Evolutionary conservation across 345 rosid genomes (phyloP).

Genomic region (Salix brachista): DNA sequence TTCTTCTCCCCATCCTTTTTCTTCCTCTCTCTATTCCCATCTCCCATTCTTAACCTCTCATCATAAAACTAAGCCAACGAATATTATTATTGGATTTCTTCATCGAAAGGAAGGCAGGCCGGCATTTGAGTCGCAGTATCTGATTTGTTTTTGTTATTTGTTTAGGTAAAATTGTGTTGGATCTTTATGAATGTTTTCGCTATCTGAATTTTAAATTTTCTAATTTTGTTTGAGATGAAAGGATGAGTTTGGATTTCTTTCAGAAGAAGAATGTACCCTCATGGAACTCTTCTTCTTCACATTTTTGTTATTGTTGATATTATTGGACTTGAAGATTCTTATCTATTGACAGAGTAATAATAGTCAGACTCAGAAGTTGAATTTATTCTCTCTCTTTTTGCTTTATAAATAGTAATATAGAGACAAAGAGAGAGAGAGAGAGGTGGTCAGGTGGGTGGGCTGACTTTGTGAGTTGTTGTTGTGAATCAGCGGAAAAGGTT

Average conservation of each 20-base stretch:
- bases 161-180: neutral
- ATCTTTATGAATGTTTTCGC: neutral
- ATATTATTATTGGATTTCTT: neutral
- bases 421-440: neutral
- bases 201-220: neutral
- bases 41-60: neutral
- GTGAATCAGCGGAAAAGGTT: neutral
- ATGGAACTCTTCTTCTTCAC: neutral
- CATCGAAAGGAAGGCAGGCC: neutral
- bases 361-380: neutral
- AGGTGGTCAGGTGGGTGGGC: neutral
- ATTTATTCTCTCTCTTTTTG: neutral
- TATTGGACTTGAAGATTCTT: neutral
- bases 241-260: neutral
- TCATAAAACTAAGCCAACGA: neutral
- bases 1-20: neutral
- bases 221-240: neutral
- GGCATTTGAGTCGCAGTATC: neutral
- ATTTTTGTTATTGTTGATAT: neutral
- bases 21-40: slow-evolving; percentile 3
- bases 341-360: neutral
- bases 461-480: neutral
- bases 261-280: neutral
- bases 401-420: neutral
- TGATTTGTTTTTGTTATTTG: neutral